Conservation (phyloP, 2,329 filamentous ascomycete genomes). For the Paracamarosporium sp. region DNA sequence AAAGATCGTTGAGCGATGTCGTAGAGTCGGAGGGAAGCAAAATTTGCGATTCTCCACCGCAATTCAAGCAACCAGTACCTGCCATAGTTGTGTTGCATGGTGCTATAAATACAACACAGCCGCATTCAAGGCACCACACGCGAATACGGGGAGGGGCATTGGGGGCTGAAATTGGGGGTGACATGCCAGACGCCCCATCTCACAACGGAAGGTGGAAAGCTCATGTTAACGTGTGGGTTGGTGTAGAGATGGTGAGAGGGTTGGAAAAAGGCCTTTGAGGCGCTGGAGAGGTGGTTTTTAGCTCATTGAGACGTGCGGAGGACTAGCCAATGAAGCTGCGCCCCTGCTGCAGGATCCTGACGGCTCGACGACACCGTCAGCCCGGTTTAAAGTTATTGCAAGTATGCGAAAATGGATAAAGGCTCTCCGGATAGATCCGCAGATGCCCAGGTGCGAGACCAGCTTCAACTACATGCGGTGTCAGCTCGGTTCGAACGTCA, state of each 20-base stretch:
- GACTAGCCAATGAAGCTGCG: background rate
- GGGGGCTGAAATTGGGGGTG: constrained; percentile 10
- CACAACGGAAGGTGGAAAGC: background rate
- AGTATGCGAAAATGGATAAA: background rate
- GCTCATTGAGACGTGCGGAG: background rate
- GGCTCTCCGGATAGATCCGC: background rate
- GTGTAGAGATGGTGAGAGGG: background rate
- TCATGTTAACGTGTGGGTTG: background rate
- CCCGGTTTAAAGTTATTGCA: background rate
- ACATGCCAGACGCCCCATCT: background rate
- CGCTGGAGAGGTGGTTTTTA: background rate
- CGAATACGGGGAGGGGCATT: constrained; percentile 14
- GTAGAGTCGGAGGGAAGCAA: background rate
- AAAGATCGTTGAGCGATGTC: background rate
- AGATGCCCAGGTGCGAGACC: background rate
- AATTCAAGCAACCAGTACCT: background rate
- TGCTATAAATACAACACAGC: constrained; percentile 26
- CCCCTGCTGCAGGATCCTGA: constrained; percentile 1
- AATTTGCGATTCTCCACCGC: background rate
- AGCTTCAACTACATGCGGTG: background rate
- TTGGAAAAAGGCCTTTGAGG: background rate
- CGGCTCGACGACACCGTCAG: background rate
- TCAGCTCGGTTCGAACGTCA: background rate
- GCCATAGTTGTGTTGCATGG: background rate
- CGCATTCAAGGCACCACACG: constrained; percentile 10